Evolutionary conservation across 192 early-diverging fungal species (phyloP).

Genomic region (Podila verticillata): DNA sequence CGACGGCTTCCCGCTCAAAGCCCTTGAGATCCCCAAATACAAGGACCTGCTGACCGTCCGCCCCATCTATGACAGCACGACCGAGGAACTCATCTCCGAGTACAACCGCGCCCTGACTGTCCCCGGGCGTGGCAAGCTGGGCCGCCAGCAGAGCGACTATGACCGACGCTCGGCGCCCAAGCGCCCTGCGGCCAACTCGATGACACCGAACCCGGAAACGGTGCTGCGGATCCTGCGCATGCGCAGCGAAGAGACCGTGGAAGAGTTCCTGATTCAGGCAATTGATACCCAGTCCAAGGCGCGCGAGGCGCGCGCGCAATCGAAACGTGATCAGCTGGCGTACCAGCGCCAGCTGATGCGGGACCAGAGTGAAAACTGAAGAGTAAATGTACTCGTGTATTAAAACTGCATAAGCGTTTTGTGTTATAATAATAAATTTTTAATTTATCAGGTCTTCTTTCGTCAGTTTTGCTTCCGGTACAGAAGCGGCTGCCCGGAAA

Average conservation of each 20-base stretch:
- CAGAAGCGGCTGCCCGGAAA: no score
- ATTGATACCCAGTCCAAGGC: conserved; percentile 45
- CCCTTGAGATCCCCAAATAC: conserved; percentile 73
- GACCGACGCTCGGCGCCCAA: conserved; percentile 21
- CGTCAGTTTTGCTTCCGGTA: no score
- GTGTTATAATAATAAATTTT: no score
- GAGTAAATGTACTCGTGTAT: no score
- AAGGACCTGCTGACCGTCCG: conserved; percentile 69
- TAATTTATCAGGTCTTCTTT: no score
- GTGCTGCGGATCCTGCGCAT: conserved; percentile 60
- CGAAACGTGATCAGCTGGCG: conserved; percentile 37
- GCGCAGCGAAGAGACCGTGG: conserved; percentile 54
- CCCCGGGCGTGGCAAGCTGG: conserved; percentile 32
- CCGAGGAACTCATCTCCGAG: conserved; percentile 68
- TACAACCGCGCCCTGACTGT: conserved; percentile 58
- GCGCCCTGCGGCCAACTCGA: conserved; percentile 12
- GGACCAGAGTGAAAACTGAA: conserved; percentile 1
- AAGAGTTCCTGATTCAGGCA: conserved; percentile 46
- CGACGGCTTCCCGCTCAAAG: conserved; percentile 69
- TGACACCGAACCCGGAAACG: conserved; percentile 58
- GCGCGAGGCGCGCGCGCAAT: conserved; percentile 29
- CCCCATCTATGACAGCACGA: conserved; percentile 73
- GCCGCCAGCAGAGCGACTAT: conserved; percentile 48
- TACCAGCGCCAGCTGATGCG: conserved; percentile 32
- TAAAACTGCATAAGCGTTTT: no score